Base-by-base conservation (phyloP, 176 grass and related monocot genomes). In the Tuctoria greenei region DNA sequence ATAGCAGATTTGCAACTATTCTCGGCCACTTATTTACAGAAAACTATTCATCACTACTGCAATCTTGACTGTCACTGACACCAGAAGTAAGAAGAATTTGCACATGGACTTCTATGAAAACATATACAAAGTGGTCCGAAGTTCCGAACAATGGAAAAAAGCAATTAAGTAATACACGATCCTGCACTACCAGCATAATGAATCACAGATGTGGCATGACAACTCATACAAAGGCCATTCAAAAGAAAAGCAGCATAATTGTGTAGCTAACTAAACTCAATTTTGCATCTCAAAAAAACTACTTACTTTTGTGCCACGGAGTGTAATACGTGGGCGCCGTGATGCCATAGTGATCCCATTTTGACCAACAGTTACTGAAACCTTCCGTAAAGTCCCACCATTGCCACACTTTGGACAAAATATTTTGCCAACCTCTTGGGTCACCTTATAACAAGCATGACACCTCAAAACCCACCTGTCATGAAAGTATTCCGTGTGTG, bases 331-430 rank as follows among this genome's bases (percentile, higher is more conserved):
- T 18, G 85, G 88, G 25, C 82, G 77, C 18, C 87, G 87, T 78
- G 95, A 84, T 74, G 95, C 89, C 91, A 99, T 88, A 64, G 82
- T 69, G 21, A 99, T 95, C 66, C 95, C 95, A 82, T 91, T 99
- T 85, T 95, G 87, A 79, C 89, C 85, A 56, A 99, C 92, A 1
- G 87, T 99, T 63, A 99, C 89, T 36, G 95, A 99, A 60, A 95
- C 95, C 75, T 99, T 99, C 1, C 95, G 63, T 65, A 99, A 90
- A 41, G 95, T 99, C 18, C 95, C 95, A 47, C 95, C 95, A 45
- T 95, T 99, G 54, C 95, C 95, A 88, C 95, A 99, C 57, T 99
- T 95, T 20, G 95, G 95, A 55, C 95, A 99, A 66, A 99, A 99
- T 84, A 99, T 99, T 72, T 90, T 91, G 4, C 95, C 95, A 68